Base-by-base conservation (phyloP, 2,329 filamentous ascomycete genomes). In the Fusarium paranaense region DNA sequence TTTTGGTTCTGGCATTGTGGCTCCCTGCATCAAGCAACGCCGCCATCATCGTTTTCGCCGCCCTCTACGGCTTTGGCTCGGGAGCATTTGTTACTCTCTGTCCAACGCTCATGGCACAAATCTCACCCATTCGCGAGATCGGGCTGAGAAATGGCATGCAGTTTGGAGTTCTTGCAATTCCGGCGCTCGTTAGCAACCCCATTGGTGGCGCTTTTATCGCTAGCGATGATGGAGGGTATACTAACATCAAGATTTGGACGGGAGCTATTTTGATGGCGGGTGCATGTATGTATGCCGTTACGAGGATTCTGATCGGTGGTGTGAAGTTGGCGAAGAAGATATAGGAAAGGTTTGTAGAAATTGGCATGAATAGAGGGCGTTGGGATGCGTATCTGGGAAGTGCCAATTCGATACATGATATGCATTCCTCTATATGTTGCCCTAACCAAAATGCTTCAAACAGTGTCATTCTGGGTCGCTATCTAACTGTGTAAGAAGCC, bases 101-200 rank as follows among this genome's bases (percentile, higher is more conserved):
- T 0, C 80, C 82, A 0, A 80, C 80, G 0, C 75, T 83, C 13
- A 71, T 82, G 3, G 81, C 81, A 1, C 87, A 91, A 60, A 89
- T 92, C 58, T 88, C 87, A 0, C 86, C 89, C 42, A 82, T 90
- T 33, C 81, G 85, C 1, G 84, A 90, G 70, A 86, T 91, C 3
- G 90, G 90, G 0, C 82, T 88, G 0, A 83, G 90, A 2, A 88
- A 85, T 1, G 90, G 90, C 0, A 56, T 72, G 0, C 58, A 73
- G 7, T 80, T 71, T 3, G 65, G 68, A 0, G 40, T 73, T 5
- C 22, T 69, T 0, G 68, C 78, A 0, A 60, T 80, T 13, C 75
- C 72, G 3, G 76, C 58, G 0, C 64, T 80, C 1, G 63, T 76
- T 2, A 72, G 76, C 5, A 74, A 69, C 2, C 78, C 78, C 0